phyloP scores from a whole-genome alignment of 2,329 filamentous ascomycete genomes.

The Cephalotrichum gorgonifer region DNA sequence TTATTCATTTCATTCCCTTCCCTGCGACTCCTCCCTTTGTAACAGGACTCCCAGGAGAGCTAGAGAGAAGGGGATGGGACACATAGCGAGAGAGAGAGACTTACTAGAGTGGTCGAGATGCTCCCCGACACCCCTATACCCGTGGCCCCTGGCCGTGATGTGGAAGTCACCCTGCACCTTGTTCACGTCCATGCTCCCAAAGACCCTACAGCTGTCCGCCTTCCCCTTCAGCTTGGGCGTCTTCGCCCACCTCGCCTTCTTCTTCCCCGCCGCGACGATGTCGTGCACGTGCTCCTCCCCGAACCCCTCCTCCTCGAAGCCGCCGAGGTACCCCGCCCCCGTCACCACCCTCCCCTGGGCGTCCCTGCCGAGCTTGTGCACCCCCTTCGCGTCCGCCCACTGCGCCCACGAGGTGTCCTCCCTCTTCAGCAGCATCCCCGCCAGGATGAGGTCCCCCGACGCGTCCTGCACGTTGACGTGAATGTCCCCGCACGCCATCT shows the following conservation, averaged over 20 bases:
- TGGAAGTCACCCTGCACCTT: conserved; percentile 98
- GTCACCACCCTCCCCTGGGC: conserved; percentile 42
- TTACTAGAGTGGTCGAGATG: conserved; percentile 76
- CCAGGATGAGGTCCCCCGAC: conserved; percentile 81
- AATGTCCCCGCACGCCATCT: conserved; percentile 80
- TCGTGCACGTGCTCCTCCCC: conserved; percentile 83
- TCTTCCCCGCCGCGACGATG: conserved; percentile 62
- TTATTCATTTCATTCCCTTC: no score
- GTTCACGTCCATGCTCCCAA: conserved; percentile 81
- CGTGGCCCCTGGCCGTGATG: conserved; percentile 88
- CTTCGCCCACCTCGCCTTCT: conserved; percentile 59
- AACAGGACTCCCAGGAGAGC: not conserved
- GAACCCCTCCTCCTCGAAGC: conserved; percentile 49
- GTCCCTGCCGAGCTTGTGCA: conserved; percentile 50
- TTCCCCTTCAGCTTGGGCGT: conserved; percentile 56
- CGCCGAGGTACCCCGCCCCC: conserved; percentile 37
- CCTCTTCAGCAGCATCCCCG: conserved; percentile 60
- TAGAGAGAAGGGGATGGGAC: not conserved
- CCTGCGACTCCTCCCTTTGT: not conserved
- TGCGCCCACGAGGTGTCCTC: conserved; percentile 73
- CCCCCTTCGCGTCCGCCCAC: conserved; percentile 64
- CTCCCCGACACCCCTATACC: conserved; percentile 58
- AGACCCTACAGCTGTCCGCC: conserved; percentile 75
- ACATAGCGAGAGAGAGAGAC: conserved; percentile 14
- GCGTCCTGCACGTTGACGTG: conserved; percentile 97